phyloP scores from a whole-genome alignment of 257 asterid genomes.

The Ilex asprella region DNA sequence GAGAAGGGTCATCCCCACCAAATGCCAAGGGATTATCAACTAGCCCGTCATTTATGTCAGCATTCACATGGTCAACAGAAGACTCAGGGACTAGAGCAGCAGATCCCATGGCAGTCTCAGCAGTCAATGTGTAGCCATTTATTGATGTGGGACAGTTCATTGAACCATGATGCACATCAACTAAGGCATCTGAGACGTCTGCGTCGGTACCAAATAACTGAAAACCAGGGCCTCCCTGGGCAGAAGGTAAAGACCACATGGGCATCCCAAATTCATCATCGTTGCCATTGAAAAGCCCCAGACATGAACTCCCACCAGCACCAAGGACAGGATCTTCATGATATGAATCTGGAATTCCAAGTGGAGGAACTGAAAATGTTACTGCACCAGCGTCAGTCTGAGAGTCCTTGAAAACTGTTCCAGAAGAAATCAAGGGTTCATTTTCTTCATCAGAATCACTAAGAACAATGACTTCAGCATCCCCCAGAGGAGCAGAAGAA shows the following conservation, averaged over 20 bases:
- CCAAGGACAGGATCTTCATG: constrained; percentile 44
- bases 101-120: constrained; percentile 52
- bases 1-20: constrained; percentile 72
- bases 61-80: constrained; percentile 28
- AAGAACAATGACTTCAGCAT: constrained; percentile 63
- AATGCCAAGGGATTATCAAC: constrained; percentile 68
- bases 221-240: constrained; percentile 71
- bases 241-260: constrained; percentile 71
- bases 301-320: constrained; percentile 42
- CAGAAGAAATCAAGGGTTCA: constrained; percentile 38
- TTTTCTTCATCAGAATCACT: constrained; percentile 90
- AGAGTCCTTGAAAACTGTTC: constrained; percentile 23
- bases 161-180: constrained; percentile 51
- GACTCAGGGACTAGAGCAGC: constrained; percentile 44
- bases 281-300: constrained; percentile 39
- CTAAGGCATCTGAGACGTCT: constrained; percentile 55
- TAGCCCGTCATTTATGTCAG: constrained; percentile 42
- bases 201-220: constrained; percentile 84
- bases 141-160: constrained; percentile 50
- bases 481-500: constrained; percentile 42
- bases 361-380: constrained; percentile 37
- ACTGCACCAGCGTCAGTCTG: constrained; percentile 35
- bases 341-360: constrained; percentile 54
- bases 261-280: constrained; percentile 67
- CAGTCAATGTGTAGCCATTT: constrained; percentile 39